Conservation (phyloP, 306 rosid species). For the Cucumis hystrix region DNA sequence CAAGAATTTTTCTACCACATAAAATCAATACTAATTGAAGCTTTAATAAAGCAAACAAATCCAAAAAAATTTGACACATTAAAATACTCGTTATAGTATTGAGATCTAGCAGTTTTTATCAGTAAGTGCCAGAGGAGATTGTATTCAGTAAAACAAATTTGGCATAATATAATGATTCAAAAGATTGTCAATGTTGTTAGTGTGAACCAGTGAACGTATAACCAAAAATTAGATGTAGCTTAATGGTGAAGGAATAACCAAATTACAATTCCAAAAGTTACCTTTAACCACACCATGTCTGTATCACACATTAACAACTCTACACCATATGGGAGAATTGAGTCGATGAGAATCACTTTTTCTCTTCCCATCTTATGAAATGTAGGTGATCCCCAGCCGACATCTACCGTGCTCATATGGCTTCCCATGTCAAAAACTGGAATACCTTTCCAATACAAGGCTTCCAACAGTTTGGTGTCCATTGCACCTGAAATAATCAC, state of each 20-base stretch:
- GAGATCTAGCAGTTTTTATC: background rate
- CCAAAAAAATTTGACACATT: background rate
- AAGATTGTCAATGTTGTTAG: background rate
- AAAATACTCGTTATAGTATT: background rate
- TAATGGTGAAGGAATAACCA: background rate
- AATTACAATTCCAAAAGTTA: slow-evolving; percentile 12
- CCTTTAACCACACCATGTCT: slow-evolving; percentile 99
- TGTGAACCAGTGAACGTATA: background rate
- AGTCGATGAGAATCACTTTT: slow-evolving; percentile 72
- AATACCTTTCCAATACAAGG: slow-evolving; percentile 83
- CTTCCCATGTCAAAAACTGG: slow-evolving; percentile 98
- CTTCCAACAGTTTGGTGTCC: slow-evolving; percentile 89
- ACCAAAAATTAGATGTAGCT: background rate
- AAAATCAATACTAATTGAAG: background rate
- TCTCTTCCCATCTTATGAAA: slow-evolving; percentile 99
- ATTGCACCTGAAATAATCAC: slow-evolving; percentile 67
- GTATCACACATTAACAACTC: slow-evolving; percentile 98
- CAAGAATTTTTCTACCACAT: background rate
- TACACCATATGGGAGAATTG: slow-evolving; percentile 67
- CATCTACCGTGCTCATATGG: slow-evolving; percentile 91
- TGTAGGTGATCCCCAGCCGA: slow-evolving; percentile 96
- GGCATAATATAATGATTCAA: background rate
- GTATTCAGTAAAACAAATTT: background rate
- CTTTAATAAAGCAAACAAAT: background rate
- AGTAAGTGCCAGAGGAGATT: background rate